Percentiles rank a stretch among this genome's conserved stretches.
phyloP scores from a whole-genome alignment of 1,284 basidiomycete genomes.

The Heterobasidion occidentale region DNA sequence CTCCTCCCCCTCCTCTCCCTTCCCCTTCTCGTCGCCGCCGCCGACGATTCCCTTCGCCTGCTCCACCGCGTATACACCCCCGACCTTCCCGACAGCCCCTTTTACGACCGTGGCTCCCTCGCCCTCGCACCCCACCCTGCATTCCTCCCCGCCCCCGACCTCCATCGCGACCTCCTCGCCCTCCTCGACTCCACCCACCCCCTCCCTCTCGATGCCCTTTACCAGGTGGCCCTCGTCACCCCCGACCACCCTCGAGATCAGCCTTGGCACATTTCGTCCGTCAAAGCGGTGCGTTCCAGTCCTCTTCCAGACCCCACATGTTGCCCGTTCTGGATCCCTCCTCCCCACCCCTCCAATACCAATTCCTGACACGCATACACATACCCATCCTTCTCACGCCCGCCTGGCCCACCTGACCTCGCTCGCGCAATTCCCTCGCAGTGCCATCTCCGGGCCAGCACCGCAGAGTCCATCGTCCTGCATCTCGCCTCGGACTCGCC shows the following conservation, averaged over 20 bases:
- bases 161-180: constrained; percentile 30
- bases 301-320: background rate
- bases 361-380: background rate
- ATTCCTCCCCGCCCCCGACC: constrained; percentile 9
- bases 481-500: constrained; percentile 31
- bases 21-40: constrained; percentile 10
- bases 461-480: constrained; percentile 50
- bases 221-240: constrained; percentile 67
- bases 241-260: constrained; percentile 34
- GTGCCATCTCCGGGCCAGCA: constrained; percentile 54
- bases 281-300: constrained; percentile 43
- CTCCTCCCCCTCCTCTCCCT: constrained; percentile 11
- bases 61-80: constrained; percentile 34
- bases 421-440: constrained; percentile 9
- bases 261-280: constrained; percentile 60
- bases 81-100: constrained; percentile 22
- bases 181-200: constrained; percentile 32
- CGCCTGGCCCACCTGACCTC: too few species aligned
- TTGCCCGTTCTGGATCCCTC: background rate
- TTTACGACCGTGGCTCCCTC: constrained; percentile 26
- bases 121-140: constrained; percentile 18
- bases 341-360: background rate
- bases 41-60: constrained; percentile 18
- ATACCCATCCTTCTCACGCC: constrained; percentile 2
- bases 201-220: constrained; percentile 37